phyloP scores from a whole-genome alignment of 139 green algal genomes.

The Eudorina sp. region DNA sequence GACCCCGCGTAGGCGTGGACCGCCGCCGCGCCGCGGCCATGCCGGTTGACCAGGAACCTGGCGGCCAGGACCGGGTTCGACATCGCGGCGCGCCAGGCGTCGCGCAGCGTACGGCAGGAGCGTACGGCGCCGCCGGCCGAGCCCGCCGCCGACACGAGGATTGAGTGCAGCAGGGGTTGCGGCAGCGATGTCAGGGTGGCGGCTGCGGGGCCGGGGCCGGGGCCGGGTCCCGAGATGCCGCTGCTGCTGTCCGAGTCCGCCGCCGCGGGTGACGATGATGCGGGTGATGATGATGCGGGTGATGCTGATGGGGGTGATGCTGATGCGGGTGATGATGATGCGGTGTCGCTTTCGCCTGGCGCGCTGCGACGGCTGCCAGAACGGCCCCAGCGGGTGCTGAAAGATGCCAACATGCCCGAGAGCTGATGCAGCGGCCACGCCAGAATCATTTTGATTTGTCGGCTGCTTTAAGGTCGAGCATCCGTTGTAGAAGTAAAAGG shows the following conservation, averaged over 20 bases:
- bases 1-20: not conserved
- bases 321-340: no score
- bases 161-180: not conserved
- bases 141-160: not conserved
- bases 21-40: not conserved
- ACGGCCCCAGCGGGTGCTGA: no score
- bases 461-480: no score
- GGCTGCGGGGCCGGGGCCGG: not conserved
- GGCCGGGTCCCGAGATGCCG: not conserved
- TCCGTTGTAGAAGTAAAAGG: no score
- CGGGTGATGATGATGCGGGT: no score
- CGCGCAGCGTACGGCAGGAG: constrained; percentile 18
- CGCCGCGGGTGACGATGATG: no score
- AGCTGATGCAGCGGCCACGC: no score
- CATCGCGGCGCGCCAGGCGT: constrained; percentile 17
- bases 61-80: not conserved
- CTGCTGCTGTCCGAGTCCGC: not conserved
- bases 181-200: not conserved
- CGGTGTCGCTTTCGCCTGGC: no score
- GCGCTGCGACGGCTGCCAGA: no score
- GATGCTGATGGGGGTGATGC: no score
- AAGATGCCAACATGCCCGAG: no score
- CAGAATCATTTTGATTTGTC: no score
- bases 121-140: not conserved
- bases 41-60: constrained; percentile 1